Conservation (phyloP, 2,329 filamentous ascomycete species). For the Ilyonectria robusta region DNA sequence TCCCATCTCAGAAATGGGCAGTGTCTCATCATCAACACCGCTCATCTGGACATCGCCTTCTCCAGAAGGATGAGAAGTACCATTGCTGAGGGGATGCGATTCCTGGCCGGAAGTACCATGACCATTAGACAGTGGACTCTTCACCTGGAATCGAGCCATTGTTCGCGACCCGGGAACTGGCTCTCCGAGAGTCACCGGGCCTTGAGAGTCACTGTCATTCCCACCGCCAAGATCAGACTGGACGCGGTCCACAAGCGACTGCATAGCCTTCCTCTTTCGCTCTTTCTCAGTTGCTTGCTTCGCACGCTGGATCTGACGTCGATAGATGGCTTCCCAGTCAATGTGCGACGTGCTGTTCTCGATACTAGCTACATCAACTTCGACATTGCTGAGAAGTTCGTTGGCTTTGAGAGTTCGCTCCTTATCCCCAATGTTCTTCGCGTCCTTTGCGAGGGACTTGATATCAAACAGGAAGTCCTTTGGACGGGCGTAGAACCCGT, state of each 20-base stretch:
- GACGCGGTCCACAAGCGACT: conserved; percentile 65
- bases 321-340: conserved; percentile 87
- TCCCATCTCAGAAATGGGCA: conserved; percentile 66
- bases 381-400: conserved; percentile 92
- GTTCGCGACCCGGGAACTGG: conserved; percentile 69
- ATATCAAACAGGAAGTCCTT: conserved; percentile 93
- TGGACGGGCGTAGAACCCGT: conserved; percentile 94
- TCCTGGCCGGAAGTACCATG: conserved; percentile 56
- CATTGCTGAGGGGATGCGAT: conserved; percentile 66
- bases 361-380: conserved; percentile 89
- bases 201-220: conserved; percentile 68
- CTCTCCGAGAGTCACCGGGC: conserved; percentile 75
- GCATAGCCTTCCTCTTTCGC: conserved; percentile 73
- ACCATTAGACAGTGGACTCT: conserved; percentile 73
- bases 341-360: conserved; percentile 76
- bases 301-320: conserved; percentile 77
- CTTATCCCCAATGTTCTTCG: conserved; percentile 84
- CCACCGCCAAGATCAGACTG: conserved; percentile 66
- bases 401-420: conserved; percentile 89
- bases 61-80: conserved; percentile 65
- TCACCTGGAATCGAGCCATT: conserved; percentile 68
- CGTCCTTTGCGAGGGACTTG: conserved; percentile 86
- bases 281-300: conserved; percentile 72
- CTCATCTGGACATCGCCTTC: conserved; percentile 74
- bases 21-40: conserved; percentile 64